Base-by-base conservation (phyloP, 2,329 filamentous ascomycete genomes). In the Alternaria ventricosa region DNA sequence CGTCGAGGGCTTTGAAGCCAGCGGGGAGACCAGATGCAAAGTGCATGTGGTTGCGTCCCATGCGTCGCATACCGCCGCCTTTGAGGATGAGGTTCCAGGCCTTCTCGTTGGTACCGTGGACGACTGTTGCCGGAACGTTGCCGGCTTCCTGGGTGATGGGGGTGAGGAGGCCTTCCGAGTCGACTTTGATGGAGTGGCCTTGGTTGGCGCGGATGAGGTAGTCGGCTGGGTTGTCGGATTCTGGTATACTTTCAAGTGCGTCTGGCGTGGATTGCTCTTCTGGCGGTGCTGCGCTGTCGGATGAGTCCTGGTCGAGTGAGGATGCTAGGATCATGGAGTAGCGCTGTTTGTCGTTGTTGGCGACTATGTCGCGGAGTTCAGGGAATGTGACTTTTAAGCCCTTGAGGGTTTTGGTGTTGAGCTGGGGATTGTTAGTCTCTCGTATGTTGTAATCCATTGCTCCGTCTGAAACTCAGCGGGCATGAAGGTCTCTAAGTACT, bases 141-240 rank as follows among this genome's bases (percentile, higher is more conserved):
- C 74, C 85, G 7, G 77, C 81, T 33, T 86, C 85, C 1, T 51
- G 20, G 0, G 74, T 89, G 61, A 97, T 84, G 7, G 90, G 89
- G 20, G 84, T 86, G 4, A 97, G 87, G 3, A 96, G 86, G 0
- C 87, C 87, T 50, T 90, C 88, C n/a, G 88, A 88, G 27, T 92
- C 90, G 36, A 90, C 82, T 74, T 89, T 88, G 76, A 99, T 92
- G 72, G 89, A 93, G 83, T 98, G 96, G 58, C 96, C 96, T 82
- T 98, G 96, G 76, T 96, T 97, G 27, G 96, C 96, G 74, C 96
- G 93, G 81, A 99, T 97, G 30, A 96, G 85, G 83, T 90, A 97
- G 78, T 91, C 85, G 0, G 85, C 79, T 0, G 92, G 86, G 54
- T 91, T 83, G 9, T 79, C 77, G 8, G 69, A 69, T 30, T 71